phyloP scores from a whole-genome alignment of 257 asterid species.

The Solanum clarkiae region DNA sequence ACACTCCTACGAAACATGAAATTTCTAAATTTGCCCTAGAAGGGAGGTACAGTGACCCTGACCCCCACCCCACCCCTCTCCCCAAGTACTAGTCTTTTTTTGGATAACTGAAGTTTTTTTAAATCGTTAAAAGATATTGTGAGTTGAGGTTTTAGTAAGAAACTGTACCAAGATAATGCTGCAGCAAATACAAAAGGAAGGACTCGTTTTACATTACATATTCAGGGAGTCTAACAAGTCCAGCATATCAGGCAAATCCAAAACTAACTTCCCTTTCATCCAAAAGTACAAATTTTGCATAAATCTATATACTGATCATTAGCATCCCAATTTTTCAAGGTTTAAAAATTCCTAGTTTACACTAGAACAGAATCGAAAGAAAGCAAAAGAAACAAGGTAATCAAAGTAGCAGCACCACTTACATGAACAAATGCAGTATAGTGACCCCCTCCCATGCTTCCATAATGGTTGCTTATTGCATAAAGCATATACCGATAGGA shows the following conservation, averaged over 20 bases:
- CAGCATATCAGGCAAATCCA: neutral
- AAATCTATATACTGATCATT: neutral
- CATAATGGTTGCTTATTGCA: constrained; percentile 85
- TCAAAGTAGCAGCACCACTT: constrained; percentile 19
- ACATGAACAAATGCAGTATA: constrained; percentile 84
- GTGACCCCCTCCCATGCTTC: constrained; percentile 93
- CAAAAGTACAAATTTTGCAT: neutral
- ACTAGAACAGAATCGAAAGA: neutral
- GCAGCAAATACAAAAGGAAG: neutral
- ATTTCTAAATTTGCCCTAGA: neutral
- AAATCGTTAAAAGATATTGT: neutral
- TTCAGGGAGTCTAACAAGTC: neutral
- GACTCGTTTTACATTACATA: neutral
- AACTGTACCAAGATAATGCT: neutral
- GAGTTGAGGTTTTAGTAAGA: neutral
- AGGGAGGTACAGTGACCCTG: neutral
- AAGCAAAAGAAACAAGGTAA: neutral
- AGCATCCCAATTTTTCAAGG: neutral
- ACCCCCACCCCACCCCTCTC: neutral
- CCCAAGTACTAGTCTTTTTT: neutral
- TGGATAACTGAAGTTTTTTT: neutral
- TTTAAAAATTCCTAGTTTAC: neutral
- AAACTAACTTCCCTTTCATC: neutral
- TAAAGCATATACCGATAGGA: constrained; percentile 63
- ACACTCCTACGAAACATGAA: neutral